phyloP scores from a whole-genome alignment of 257 asterid genomes.

The Solanum bulbocastanum region DNA sequence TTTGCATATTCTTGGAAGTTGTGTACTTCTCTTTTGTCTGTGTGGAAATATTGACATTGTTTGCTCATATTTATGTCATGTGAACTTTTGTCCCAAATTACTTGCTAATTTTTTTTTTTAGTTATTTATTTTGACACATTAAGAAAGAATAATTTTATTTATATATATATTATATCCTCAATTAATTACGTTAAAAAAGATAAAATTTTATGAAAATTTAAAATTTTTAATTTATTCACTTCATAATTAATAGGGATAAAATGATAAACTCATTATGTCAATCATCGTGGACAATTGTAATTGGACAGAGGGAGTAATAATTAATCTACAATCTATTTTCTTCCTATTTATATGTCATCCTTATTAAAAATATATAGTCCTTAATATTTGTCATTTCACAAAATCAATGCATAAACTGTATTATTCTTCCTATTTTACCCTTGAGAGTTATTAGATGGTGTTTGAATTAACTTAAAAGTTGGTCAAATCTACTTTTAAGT shows the following conservation, averaged over 20 bases:
- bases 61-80: not conserved
- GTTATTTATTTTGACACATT: no score
- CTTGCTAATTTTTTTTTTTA: no score
- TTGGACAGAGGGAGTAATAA: not conserved
- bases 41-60: not conserved
- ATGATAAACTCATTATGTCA: no score
- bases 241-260: no score
- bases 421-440: not conserved
- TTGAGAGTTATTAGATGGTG: no score
- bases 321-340: not conserved
- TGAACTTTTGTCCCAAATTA: no score
- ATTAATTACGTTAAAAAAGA: no score
- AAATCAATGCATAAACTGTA: not conserved
- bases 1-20: not conserved
- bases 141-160: no score
- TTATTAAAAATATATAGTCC: not conserved
- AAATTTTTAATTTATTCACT: no score
- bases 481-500: not conserved
- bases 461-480: no score
- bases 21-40: not conserved
- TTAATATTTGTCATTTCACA: not conserved
- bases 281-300: no score
- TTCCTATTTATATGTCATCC: not conserved
- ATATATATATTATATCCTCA: no score
- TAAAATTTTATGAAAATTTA: accelerated